These are phyloP conservation scores for Huntiella moniliformis DNA, from an alignment of 2,329 filamentous ascomycete species.

Conservation along the genomic window DNA sequence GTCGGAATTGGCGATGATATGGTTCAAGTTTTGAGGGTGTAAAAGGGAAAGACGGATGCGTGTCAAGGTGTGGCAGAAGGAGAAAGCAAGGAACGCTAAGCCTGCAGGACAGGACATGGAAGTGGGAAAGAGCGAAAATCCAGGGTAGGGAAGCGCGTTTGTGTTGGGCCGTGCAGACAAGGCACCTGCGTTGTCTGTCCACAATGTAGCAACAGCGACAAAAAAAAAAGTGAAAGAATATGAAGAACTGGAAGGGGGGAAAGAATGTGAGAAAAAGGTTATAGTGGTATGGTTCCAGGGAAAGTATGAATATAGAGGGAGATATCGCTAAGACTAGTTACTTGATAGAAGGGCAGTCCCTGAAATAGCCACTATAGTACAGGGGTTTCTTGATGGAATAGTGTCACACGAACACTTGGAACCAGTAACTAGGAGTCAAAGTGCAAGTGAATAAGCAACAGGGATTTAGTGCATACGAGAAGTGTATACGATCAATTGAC, in stretches of 20 bases:
- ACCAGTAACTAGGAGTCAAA: too few species aligned
- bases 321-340: too few species aligned
- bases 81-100: neutral
- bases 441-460: too few species aligned
- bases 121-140: neutral
- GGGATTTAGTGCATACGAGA: too few species aligned
- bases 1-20: neutral
- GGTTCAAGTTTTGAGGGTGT: neutral
- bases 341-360: too few species aligned
- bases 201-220: neutral
- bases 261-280: neutral
- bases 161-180: neutral
- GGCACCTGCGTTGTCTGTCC: too few species aligned
- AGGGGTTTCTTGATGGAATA: too few species aligned
- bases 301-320: too few species aligned
- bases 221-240: neutral
- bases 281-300: neutral
- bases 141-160: conserved; percentile 1
- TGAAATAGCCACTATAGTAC: too few species aligned
- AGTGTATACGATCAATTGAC: too few species aligned
- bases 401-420: too few species aligned
- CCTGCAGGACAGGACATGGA: neutral
- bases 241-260: neutral
- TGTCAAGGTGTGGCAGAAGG: neutral
- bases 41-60: neutral